Evolutionary conservation across 1,284 basidiomycete genomes (phyloP), one percentile per base, ranked within the genome.

Genomic region (Porodaedalea pini): DNA sequence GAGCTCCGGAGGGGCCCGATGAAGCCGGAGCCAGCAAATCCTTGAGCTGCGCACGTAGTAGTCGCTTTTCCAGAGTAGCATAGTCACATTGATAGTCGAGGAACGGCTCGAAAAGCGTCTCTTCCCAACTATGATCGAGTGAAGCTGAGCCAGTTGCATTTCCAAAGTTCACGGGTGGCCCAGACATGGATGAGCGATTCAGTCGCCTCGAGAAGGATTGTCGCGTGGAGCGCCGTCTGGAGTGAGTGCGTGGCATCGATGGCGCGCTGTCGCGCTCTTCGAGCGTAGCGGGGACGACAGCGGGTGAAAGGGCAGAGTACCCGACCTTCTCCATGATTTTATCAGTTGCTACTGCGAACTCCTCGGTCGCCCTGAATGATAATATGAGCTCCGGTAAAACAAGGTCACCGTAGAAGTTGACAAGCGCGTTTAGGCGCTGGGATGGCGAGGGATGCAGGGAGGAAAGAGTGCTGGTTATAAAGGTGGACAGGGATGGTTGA

Each of bases 81-180:
- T 95, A 97, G 55, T 93, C 87, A 15, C 83, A 77, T 67, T 97
- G 94, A 61, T 88, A 88, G 66, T 94, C 90, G 17, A 94, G 76
- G 75, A 96, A 97, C 0, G 94, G 92, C 67, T 94, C 92, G 70
- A 94, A 95, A 7, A 97, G 76, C 39, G 88, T 85, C 54, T 88
- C 86, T 66, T 96, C 92, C 94, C 94, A 97, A 49, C 85, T 85
- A 61, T 82, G 72, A 8, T 75, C 75, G 19, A 65, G 65, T 45
- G 80, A 77, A 13, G 66, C 47, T 19, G 69, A 61, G 31, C 68
- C 64, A n/a, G 65, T 59, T 44, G 72, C 68, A 13, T 66, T 59
- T 6, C 66, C 61, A 19, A 31, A 17, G 23, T 8, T 57, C 4
- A 51, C 27, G 23, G 60, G 54, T 32, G 63, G 56, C 27, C 69